A percentile compares a stretch with the other conserved stretches of the same genome.
Evolutionary conservation across 129 eudicot species (phyloP).

Genomic region (Flaveria sonorensis): DNA sequence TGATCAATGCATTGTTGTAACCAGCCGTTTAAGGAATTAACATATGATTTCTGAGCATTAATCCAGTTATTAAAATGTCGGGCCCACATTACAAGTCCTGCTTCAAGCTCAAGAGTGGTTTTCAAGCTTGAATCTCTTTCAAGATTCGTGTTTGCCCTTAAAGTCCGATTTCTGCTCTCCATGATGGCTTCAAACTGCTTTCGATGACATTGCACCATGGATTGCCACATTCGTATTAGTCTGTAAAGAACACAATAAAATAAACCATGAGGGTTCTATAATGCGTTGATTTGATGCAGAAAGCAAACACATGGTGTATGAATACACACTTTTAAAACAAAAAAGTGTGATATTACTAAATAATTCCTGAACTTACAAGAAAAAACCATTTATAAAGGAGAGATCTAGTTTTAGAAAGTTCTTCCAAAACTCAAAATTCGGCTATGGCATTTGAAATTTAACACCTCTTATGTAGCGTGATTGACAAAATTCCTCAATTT

Average conservation of each 20-base stretch:
- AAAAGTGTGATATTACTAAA: not conserved
- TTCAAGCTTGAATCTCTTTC: constrained; percentile 55
- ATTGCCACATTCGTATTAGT: constrained; percentile 82
- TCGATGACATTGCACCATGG: constrained; percentile 78
- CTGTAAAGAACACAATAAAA: constrained; percentile 39
- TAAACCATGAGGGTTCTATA: not conserved
- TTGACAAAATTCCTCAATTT: not conserved
- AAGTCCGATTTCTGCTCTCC: constrained; percentile 68
- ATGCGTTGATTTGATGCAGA: not conserved
- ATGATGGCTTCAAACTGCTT: constrained; percentile 87
- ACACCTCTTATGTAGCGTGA: not conserved
- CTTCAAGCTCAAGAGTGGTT: constrained; percentile 66
- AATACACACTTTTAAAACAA: not conserved
- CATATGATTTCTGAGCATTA: constrained; percentile 65
- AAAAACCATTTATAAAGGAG: not conserved
- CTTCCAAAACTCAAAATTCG: not conserved
- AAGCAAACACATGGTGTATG: not conserved
- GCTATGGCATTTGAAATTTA: not conserved
- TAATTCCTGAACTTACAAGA: not conserved
- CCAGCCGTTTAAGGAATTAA: constrained; percentile 78
- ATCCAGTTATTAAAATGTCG: constrained; percentile 72
- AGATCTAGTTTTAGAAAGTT: not conserved
- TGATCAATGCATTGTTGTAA: constrained; percentile 61
- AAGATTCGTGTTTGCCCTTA: constrained; percentile 58
- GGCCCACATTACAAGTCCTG: constrained; percentile 71